Base-by-base conservation (phyloP, 805 yeast species). In the Yarrowia keelungensis region DNA sequence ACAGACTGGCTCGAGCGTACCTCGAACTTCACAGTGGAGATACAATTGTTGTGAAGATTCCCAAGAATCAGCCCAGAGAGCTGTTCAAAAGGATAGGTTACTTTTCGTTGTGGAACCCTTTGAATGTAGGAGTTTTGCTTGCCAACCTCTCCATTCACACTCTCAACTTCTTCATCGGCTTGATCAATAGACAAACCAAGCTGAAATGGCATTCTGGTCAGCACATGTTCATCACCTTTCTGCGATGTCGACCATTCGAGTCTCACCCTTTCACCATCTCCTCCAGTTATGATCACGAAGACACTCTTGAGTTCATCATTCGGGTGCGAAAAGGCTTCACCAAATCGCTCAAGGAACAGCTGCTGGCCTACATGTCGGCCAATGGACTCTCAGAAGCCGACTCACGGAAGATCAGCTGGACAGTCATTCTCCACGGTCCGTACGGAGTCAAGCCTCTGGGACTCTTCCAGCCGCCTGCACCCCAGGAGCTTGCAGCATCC, bases 291-390 rank as follows among this genome's bases (percentile, higher is more conserved):
- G 54, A 38, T 15, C 54, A 69, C 45, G 56, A 69, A 10, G 72
- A 71, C 67, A 58, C 68, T 10, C 69, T 76, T 42, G 75, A 73
- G 62, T 69, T 76, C 8, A 75, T 76, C 67, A 72, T 76, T 67
- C 71, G 78, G 32, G 77, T 78, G 35, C 70, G 76, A 38, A 69
- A 72, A 49, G 78, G 78, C 46, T 76, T 76, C 70, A 75, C 78
- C 22, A 54, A 71, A 41, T 49, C 68, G 14, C 51, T 73, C 35
- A 69, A 65, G 38, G 73, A 71, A 10, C 32, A 56, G 19, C 59
- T 66, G 26, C 58, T 56, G 11, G 49, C 51, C 22, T n/a, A 69
- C 12, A 41, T 42, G 42, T 2, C 41, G 5, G 41, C 32, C 19
- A 26, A 51, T 19, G 38, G 10, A 19, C 42, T 43, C 9, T 19